Evolutionary conservation across 2,329 filamentous ascomycete genomes (phyloP).

Genomic region (Pseudogymnoascus sp.): DNA sequence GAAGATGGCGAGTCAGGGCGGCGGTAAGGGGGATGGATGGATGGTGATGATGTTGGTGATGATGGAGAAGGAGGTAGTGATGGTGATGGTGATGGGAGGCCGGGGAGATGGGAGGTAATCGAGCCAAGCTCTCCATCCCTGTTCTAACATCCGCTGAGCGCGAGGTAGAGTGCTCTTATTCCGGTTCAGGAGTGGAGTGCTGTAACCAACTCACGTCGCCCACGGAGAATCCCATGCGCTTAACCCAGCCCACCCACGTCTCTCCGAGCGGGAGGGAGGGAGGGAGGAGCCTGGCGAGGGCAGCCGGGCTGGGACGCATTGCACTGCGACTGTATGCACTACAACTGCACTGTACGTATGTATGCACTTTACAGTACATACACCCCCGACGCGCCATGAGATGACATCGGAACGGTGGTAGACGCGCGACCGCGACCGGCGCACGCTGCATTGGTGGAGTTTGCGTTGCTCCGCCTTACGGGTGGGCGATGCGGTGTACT

Average conservation of each 20-base stretch:
- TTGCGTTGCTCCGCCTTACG: neutral
- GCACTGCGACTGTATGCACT: too few species aligned
- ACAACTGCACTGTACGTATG: too few species aligned
- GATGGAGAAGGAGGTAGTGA: neutral
- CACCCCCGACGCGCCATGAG: too few species aligned
- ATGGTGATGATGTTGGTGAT: neutral
- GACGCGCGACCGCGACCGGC: neutral
- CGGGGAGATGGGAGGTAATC: neutral
- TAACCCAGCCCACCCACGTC: neutral
- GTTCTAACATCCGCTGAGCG: neutral
- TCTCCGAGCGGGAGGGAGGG: neutral
- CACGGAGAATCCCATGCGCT: neutral
- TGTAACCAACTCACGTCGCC: neutral
- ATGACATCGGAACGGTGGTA: neutral
- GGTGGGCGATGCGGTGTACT: neutral
- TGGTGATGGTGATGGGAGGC: neutral
- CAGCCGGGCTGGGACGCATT: too few species aligned
- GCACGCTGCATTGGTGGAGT: neutral
- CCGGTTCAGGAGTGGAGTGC: too few species aligned
- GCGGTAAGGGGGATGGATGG: neutral
- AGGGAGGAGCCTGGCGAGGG: neutral
- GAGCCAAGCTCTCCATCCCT: neutral
- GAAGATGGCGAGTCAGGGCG: neutral
- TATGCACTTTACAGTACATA: too few species aligned
- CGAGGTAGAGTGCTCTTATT: neutral